These are phyloP conservation scores for Biscogniauxia mediterranea DNA, from an alignment of 2,329 filamentous ascomycete species.

Conservation along the genomic window DNA sequence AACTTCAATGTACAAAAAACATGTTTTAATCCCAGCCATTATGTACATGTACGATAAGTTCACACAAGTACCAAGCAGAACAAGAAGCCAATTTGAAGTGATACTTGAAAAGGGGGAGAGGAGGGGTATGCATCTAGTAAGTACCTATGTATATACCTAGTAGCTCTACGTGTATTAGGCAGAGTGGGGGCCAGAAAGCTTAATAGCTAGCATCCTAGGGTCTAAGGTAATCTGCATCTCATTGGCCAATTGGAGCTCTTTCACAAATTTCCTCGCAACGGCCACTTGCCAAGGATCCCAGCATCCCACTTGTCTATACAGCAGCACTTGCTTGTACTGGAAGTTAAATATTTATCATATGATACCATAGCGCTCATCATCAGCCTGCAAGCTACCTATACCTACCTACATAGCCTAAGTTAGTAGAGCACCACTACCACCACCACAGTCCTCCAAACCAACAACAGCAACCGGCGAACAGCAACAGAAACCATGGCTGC, in stretches of 20 bases:
- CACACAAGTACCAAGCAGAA: too few relatives aligned
- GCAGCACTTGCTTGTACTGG: too few relatives aligned
- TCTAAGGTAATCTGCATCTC: background rate
- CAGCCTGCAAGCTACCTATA: background rate
- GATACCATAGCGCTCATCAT: too few relatives aligned
- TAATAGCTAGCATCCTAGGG: background rate
- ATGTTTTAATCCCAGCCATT: background rate
- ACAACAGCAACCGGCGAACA: constrained; percentile 1
- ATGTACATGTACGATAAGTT: background rate
- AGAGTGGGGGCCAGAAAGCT: background rate
- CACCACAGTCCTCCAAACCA: background rate
- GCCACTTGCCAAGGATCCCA: background rate
- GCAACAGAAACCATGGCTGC: constrained; percentile 22
- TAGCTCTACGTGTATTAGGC: background rate
- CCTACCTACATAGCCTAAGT: too few relatives aligned
- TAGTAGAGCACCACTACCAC: too few relatives aligned
- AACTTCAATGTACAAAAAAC: background rate
- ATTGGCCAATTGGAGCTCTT: background rate
- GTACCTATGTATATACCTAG: background rate
- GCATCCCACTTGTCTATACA: background rate
- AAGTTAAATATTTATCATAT: too few relatives aligned
- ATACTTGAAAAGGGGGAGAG: background rate
- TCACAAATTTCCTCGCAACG: background rate
- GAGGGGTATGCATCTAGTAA: background rate
- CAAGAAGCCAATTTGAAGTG: too few relatives aligned